Base-by-base conservation (phyloP, 2,329 filamentous ascomycete genomes). In the Shiraia bambusicola region DNA sequence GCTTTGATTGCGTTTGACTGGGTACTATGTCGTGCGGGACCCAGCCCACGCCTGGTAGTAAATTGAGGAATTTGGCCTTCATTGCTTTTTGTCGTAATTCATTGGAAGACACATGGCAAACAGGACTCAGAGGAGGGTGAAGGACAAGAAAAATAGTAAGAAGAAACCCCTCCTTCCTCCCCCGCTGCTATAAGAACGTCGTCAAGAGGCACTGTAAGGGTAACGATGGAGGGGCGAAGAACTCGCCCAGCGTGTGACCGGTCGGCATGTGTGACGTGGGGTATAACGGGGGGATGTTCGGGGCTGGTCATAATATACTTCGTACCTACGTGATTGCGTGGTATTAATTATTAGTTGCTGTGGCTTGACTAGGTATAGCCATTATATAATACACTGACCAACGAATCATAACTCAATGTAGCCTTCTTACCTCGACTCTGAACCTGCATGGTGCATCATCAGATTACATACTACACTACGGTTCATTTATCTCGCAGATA, bases 1-100 rank as follows among this genome's bases (percentile, higher is more conserved):
- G 9, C 8, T 37, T 11, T 6, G 42, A 35, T 19, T 42, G 30
- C 11, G 46, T 39, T 14, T 22, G 19, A 8, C 19, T 22, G 19
- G 51, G 47, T 14, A n/a, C n/a, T n/a, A 64, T 55, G 36, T 65
- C 61, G 42, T 50, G 43, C 1, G 61, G 60, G 2, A 57, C 37
- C 62, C 62, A 65, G 40, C 52, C 52, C 17, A 61, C 52, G 33
- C 42, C 33, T 13, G 60, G 61, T 6, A 64, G 24, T 14, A 44
- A 28, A 19, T 24, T 25, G 7, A 45, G 19, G 15, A 54, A 40
- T 7, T 39, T 39, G 22, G 28, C 37, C 30, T 48, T 54, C 51
- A 54, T 52, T 4, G 12, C 35, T 15, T 11, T 17, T 27, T 11
- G 26, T 19, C 22, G 37, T 17, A 22, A 35, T 35, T 35, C 26